These are phyloP conservation scores for Trypanosoma brucei DNA, from an alignment of 208 protist genomes.

Conservation along the genomic window DNA sequence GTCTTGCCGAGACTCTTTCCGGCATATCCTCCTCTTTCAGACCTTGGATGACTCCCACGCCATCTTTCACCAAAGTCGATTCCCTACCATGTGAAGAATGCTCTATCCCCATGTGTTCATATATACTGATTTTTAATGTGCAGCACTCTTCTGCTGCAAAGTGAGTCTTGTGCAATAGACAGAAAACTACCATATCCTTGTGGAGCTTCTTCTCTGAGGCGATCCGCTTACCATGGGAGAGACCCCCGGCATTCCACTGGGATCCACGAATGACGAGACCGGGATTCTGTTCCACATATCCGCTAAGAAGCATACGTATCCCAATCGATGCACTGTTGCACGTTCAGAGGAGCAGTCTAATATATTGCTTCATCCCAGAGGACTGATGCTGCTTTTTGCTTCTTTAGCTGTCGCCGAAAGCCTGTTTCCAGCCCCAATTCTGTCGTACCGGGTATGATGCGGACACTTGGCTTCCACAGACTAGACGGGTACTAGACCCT, in stretches of 20 bases:
- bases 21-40: too few relatives aligned
- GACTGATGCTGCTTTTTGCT: constrained; percentile 2
- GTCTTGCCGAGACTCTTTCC: neutral
- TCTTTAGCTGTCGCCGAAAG: too few relatives aligned
- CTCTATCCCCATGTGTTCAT: constrained; percentile 6
- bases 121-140: constrained; percentile 6
- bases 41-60: neutral
- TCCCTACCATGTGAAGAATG: constrained; percentile 9
- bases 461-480: too few relatives aligned
- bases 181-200: constrained; percentile 6
- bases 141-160: constrained; percentile 1
- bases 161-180: constrained; percentile 2
- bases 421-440: too few relatives aligned
- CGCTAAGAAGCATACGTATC: constrained; percentile 3
- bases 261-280: neutral
- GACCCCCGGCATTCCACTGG: constrained; percentile 13
- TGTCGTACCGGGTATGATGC: too few relatives aligned
- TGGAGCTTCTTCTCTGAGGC: constrained; percentile 1
- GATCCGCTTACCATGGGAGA: constrained; percentile 4
- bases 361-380: constrained; percentile 10
- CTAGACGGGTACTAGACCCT: too few relatives aligned
- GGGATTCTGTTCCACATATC: constrained; percentile 3
- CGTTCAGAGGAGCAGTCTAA: constrained; percentile 7
- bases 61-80: constrained; percentile 6
- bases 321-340: constrained; percentile 4